A percentile compares a stretch with the other conserved stretches of the same genome.
phyloP scores from a whole-genome alignment of 345 rosid species.

The Turritis glabra region DNA sequence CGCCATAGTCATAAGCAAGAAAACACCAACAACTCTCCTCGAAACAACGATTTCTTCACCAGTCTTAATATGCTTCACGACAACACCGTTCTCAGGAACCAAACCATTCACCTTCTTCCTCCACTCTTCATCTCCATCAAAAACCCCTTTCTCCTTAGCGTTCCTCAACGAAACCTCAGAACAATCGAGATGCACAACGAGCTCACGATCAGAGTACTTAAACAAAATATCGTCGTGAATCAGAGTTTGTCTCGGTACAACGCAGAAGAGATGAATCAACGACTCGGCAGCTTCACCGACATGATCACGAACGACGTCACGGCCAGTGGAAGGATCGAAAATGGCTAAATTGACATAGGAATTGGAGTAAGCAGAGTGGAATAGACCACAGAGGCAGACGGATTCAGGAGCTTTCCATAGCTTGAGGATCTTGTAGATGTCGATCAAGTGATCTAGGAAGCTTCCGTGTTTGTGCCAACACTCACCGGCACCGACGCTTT shows the following conservation, averaged over 20 bases:
- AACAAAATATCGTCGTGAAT: conserved; percentile 86
- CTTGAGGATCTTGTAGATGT: conserved; percentile 78
- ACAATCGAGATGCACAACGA: conserved; percentile 57
- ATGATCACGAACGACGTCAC: conserved; percentile 74
- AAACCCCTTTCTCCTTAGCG: conserved; percentile 63
- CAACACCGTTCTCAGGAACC: conserved; percentile 59
- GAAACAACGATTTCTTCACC: conserved; percentile 68
- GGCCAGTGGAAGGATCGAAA: conserved; percentile 81
- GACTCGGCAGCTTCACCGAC: conserved; percentile 87
- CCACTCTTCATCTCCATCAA: conserved; percentile 67
- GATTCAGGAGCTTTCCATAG: conserved; percentile 78
- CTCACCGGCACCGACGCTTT: conserved; percentile 95
- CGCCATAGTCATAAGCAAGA: conserved; percentile 82
- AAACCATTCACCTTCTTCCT: conserved; percentile 68
- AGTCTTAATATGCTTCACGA: conserved; percentile 72
- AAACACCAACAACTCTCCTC: conserved; percentile 68
- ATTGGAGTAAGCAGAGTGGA: conserved; percentile 95
- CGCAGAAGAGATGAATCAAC: conserved; percentile 79
- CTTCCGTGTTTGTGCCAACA: conserved; percentile 99
- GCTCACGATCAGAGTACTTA: conserved; percentile 66
- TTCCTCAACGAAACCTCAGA: conserved; percentile 59
- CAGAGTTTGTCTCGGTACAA: conserved; percentile 77
- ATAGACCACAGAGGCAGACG: conserved; percentile 90
- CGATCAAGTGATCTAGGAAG: conserved; percentile 81
- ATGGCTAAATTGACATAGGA: conserved; percentile 91